Evolutionary conservation across 345 rosid genomes (phyloP).

Genomic region (Lagerstroemia speciosa): DNA sequence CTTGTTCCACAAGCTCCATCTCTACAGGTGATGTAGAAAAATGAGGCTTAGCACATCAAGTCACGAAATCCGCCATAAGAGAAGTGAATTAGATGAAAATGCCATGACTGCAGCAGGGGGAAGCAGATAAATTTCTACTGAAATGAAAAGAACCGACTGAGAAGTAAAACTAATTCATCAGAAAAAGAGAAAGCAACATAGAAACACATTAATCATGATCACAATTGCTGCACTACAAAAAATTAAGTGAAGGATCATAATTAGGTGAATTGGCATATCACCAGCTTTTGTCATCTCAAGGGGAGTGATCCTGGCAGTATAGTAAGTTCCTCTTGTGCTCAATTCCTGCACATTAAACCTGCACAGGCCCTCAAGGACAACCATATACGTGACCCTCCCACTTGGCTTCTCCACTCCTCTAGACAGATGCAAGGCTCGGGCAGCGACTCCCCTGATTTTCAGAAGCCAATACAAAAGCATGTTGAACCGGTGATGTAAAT

Average conservation of each 20-base stretch:
- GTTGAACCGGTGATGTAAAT: not conserved
- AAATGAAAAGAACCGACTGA: not conserved
- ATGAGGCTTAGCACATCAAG: slow-evolving; percentile 9
- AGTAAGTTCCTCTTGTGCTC: slow-evolving; percentile 83
- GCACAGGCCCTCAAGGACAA: slow-evolving; percentile 95
- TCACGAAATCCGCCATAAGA: not conserved
- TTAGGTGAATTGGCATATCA: slow-evolving; percentile 3
- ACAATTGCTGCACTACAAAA: not conserved
- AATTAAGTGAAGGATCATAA: not conserved
- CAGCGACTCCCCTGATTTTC: slow-evolving; percentile 84
- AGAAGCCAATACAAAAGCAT: slow-evolving; percentile 7
- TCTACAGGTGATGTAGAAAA: slow-evolving; percentile 32
- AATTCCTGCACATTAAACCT: slow-evolving; percentile 92
- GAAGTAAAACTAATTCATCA: too few relatives aligned
- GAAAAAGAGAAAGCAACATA: not conserved
- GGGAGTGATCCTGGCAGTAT: slow-evolving; percentile 78
- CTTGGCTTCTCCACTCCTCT: slow-evolving; percentile 99
- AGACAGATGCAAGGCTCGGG: slow-evolving; percentile 94
- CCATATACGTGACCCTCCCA: slow-evolving; percentile 95
- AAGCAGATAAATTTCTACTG: not conserved
- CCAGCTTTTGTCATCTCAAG: slow-evolving; percentile 92
- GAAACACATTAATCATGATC: not conserved
- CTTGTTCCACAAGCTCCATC: slow-evolving; percentile 95
- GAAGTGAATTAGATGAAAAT: not conserved
- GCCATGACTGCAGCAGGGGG: not conserved